Conservation (phyloP, 1,284 basidiomycete species). For the Trametes polyzona region DNA sequence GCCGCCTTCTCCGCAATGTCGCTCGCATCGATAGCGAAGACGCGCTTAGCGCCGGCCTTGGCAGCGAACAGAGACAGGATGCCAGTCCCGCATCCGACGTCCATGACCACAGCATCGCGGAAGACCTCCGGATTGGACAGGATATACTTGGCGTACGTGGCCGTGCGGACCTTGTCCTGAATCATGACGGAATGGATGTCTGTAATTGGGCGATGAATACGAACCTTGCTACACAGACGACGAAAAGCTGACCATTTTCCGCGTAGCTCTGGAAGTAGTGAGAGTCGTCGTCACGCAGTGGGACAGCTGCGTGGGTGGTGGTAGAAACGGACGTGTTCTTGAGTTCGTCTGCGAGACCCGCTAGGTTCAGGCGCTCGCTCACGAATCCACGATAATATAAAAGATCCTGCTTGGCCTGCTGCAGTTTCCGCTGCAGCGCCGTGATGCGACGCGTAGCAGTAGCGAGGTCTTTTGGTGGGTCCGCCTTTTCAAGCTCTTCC, state of each 20-base stretch:
- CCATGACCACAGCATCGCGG: conserved; percentile 86
- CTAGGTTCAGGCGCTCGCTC: conserved; percentile 50
- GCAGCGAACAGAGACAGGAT: conserved; percentile 95
- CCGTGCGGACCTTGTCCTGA: conserved; percentile 90
- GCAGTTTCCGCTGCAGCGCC: conserved; percentile 56
- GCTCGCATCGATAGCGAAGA: conserved; percentile 94
- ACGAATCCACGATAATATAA: conserved; percentile 63
- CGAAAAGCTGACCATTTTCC: conserved; percentile 73
- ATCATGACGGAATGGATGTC: conserved; percentile 84
- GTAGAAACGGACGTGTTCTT: conserved; percentile 42
- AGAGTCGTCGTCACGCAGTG: conserved; percentile 79
- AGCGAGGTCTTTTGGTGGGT: conserved; percentile 35
- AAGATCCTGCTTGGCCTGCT: conserved; percentile 55
- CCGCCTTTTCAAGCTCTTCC: conserved; percentile 20
- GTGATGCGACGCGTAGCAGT: conserved; percentile 50
- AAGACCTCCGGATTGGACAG: conserved; percentile 85
- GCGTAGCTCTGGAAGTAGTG: conserved; percentile 96
- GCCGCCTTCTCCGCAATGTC: conserved; percentile 84
- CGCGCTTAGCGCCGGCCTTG: conserved; percentile 88
- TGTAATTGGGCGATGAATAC: conserved; percentile 32
- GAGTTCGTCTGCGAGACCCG: conserved; percentile 46
- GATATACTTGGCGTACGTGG: conserved; percentile 93
- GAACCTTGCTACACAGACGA: background rate
- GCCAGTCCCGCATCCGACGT: conserved; percentile 94
- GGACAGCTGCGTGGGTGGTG: conserved; percentile 31